Percentiles rank a stretch among this genome's conserved stretches.
Evolutionary conservation across 2,329 filamentous ascomycete genomes (phyloP).

Genomic region (Cryphonectria parasitica): DNA sequence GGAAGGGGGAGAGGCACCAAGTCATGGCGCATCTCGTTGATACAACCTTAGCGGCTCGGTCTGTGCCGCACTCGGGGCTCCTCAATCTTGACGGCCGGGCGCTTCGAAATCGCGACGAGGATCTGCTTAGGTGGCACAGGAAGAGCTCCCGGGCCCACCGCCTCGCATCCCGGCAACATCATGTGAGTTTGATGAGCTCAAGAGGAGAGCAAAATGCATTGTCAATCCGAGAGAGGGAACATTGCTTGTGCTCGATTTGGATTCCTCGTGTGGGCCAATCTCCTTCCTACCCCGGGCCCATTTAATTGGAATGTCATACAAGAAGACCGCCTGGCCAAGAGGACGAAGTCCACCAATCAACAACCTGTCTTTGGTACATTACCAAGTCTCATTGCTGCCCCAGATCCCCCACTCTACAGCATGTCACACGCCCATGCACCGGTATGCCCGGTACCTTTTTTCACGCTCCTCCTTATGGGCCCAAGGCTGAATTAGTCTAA

Average conservation of each 20-base stretch:
- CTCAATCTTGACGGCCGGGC: not conserved
- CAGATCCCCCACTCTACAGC: not conserved
- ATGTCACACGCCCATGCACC: not conserved
- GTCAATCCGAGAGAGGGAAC: not conserved
- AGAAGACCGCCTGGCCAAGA: not conserved
- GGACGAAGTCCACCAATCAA: not conserved
- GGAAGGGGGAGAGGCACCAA: not conserved
- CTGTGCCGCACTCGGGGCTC: constrained; percentile 6
- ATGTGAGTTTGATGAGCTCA: constrained; percentile 14
- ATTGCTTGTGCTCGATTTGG: not conserved
- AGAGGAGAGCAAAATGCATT: not conserved
- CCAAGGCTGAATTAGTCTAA: not conserved
- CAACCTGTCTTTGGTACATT: not conserved
- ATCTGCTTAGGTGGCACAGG: not conserved
- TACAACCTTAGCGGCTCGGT: constrained; percentile 2
- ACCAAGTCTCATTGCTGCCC: not conserved
- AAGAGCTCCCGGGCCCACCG: constrained; percentile 10
- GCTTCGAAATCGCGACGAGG: not conserved
- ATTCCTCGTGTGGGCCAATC: not conserved
- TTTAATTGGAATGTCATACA: not conserved
- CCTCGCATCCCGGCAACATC: constrained; percentile 4
- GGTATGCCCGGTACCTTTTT: not conserved
- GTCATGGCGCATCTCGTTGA: not conserved
- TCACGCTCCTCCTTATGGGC: not conserved
- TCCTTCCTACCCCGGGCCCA: not conserved